These are phyloP conservation scores for Vicia faba DNA, from an alignment of 306 rosid genomes.

Conservation along the genomic window DNA sequence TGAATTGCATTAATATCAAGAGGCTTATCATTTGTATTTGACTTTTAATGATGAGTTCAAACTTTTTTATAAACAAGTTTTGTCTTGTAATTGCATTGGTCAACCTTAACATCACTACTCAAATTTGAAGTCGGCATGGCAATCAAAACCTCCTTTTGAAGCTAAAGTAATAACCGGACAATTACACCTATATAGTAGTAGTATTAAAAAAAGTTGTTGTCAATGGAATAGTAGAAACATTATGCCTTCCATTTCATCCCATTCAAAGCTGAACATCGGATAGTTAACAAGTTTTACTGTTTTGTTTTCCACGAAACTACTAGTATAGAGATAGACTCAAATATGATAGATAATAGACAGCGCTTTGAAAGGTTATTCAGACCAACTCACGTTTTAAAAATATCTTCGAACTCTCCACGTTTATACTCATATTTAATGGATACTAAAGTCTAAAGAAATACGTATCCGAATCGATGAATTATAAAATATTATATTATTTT, in stretches of 20 bases:
- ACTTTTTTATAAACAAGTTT: conserved; percentile 29
- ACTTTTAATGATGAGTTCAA: conserved; percentile 44
- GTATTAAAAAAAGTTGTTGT: background rate
- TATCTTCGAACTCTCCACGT: no score
- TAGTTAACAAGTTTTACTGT: no score
- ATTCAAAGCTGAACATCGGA: background rate
- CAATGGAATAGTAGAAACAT: background rate
- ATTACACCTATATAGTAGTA: conserved; percentile 13
- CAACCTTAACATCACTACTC: conserved; percentile 32
- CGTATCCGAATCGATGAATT: no score
- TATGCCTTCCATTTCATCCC: background rate
- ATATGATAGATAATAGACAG: no score
- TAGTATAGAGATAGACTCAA: no score
- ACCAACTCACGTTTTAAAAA: no score
- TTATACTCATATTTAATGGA: no score
- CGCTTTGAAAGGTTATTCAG: no score
- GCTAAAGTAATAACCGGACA: conserved; percentile 29
- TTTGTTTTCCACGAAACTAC: no score
- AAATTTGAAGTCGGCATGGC: conserved; percentile 40
- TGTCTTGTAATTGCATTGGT: conserved; percentile 37
- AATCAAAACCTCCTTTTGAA: conserved; percentile 42
- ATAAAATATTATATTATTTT: no score
- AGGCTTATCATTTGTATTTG: conserved; percentile 46
- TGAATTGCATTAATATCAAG: conserved; percentile 40
- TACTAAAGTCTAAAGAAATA: no score